Evolutionary conservation across 163 green algal species (phyloP).

Genomic region (Scenedesmus sp.): DNA sequence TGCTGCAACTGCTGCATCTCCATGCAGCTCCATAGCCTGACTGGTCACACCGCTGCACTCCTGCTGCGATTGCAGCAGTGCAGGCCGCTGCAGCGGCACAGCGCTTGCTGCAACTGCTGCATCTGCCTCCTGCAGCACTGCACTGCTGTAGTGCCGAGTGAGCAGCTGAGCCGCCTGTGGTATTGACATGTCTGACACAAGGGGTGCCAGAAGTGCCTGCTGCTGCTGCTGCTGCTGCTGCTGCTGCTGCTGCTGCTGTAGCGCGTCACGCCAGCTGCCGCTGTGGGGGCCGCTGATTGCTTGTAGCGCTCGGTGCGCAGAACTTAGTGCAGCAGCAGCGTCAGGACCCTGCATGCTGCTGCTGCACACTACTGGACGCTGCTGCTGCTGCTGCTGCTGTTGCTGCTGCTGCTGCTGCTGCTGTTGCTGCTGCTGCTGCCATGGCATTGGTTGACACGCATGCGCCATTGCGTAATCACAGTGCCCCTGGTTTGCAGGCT

Average conservation of each 20-base stretch:
- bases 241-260: background rate
- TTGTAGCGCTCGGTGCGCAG: background rate
- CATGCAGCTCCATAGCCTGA: no score
- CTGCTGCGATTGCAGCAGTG: background rate
- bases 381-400: background rate
- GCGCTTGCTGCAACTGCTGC: background rate
- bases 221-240: background rate
- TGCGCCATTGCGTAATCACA: no score
- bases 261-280: background rate
- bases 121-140: no score
- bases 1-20: no score
- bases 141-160: no score
- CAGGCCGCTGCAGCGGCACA: background rate
- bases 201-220: background rate
- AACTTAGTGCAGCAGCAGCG: background rate
- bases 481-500: background rate
- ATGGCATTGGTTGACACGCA: background rate
- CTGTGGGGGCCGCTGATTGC: background rate
- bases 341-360: background rate
- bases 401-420: no score
- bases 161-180: no score
- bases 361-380: background rate
- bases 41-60: background rate
- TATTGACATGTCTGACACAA: no score
- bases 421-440: background rate